These are phyloP conservation scores for Penicillium crystallinum DNA, from an alignment of 495 filamentous ascomycete species.

Conservation along the genomic window DNA sequence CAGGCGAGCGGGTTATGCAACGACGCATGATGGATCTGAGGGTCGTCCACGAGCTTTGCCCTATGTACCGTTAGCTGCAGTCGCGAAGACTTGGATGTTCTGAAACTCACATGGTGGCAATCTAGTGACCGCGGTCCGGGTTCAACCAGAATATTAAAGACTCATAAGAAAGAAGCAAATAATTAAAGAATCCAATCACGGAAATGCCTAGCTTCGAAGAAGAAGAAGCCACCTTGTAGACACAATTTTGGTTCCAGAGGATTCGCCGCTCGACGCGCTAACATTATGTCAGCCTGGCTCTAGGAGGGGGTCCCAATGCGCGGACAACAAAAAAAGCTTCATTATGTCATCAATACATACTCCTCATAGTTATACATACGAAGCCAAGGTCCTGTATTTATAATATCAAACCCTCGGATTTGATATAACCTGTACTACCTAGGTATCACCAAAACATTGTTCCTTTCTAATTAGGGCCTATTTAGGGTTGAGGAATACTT, in stretches of 20 bases:
- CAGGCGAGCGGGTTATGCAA: slow-evolving; percentile 83
- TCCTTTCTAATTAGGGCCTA: too few species aligned
- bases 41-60: slow-evolving; percentile 80
- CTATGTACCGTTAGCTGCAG: slow-evolving; percentile 32
- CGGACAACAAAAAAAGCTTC: too few species aligned
- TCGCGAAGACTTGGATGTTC: slow-evolving; percentile 1
- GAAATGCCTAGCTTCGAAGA: slow-evolving; percentile 14
- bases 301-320: too few species aligned
- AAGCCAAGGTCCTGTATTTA: too few species aligned
- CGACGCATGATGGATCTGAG: slow-evolving; percentile 81
- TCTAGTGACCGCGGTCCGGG: slow-evolving; percentile 34
- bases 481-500: too few species aligned
- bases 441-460: too few species aligned
- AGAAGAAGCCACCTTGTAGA: slow-evolving; percentile 43
- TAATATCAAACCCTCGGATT: too few species aligned
- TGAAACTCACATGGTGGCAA: slow-evolving; percentile 34
- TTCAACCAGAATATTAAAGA: slow-evolving; percentile 23
- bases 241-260: slow-evolving; percentile 30
- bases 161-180: slow-evolving; percentile 24
- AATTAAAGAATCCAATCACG: slow-evolving; percentile 10
- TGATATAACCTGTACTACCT: too few species aligned
- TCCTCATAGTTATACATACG: too few species aligned
- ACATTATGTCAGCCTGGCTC: slow-evolving; percentile 1
- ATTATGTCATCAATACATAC: too few species aligned
- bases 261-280: slow-evolving; percentile 31